phyloP scores from a whole-genome alignment of 2,329 filamentous ascomycete species.

The Daldinia sp. region DNA sequence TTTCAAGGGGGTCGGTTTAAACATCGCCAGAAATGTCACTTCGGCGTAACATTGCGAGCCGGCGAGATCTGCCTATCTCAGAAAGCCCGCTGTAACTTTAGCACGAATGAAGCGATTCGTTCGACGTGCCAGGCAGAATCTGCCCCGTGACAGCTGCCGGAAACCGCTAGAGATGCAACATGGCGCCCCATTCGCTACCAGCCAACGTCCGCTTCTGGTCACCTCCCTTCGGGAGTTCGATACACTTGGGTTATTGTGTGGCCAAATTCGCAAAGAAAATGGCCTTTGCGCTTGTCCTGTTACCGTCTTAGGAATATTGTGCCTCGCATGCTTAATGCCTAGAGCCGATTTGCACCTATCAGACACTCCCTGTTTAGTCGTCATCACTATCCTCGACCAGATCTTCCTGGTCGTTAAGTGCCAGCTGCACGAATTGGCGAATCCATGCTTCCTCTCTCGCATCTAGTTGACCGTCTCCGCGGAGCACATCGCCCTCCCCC shows the following conservation, averaged over 20 bases:
- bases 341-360: conserved; percentile 33
- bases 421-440: conserved; percentile 62
- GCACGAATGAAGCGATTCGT: conserved; percentile 35
- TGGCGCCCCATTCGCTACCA: conserved; percentile 37
- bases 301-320: conserved; percentile 40
- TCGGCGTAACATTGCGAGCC: conserved; percentile 34
- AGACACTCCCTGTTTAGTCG: conserved; percentile 34
- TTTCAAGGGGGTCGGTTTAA: conserved; percentile 32
- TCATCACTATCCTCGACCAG: conserved; percentile 54
- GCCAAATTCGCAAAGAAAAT: conserved; percentile 26
- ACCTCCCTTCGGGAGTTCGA: conserved; percentile 40
- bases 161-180: conserved; percentile 41
- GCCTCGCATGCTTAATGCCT: conserved; percentile 31
- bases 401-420: conserved; percentile 62
- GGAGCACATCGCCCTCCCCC: conserved; percentile 34
- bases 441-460: conserved; percentile 61
- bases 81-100: conserved; percentile 29
- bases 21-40: conserved; percentile 30
- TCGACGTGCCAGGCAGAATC: conserved; percentile 18
- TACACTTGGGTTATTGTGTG: conserved; percentile 34
- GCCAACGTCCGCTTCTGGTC: conserved; percentile 27
- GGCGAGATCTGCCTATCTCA: conserved; percentile 40
- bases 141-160: conserved; percentile 42
- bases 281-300: conserved; percentile 27
- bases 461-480: conserved; percentile 50